Evolutionary conservation across 2,329 filamentous ascomycete species (phyloP).

Genomic region (Fonsecaea nubica): DNA sequence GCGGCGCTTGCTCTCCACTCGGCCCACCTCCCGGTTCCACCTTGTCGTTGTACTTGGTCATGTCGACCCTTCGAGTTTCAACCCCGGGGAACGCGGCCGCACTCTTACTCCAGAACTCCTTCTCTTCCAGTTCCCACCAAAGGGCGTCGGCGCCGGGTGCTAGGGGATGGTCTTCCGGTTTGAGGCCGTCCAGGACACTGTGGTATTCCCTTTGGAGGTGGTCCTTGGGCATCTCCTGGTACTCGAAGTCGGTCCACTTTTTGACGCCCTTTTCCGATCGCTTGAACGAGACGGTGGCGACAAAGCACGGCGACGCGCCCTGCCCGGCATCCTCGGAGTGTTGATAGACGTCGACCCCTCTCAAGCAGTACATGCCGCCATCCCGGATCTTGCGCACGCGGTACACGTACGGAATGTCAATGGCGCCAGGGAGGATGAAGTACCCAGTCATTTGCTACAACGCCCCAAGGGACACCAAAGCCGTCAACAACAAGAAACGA

Average conservation of each 20-base stretch:
- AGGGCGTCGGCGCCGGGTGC: conserved; percentile 48
- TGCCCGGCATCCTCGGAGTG: conserved; percentile 41
- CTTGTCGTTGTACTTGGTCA: conserved; percentile 55
- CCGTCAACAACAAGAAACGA: neutral
- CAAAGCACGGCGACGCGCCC: conserved; percentile 31
- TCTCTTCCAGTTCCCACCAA: conserved; percentile 45
- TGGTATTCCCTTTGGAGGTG: conserved; percentile 44
- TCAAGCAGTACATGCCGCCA: conserved; percentile 59
- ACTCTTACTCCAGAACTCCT: conserved; percentile 41
- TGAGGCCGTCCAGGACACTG: conserved; percentile 43
- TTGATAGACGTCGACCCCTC: conserved; percentile 60
- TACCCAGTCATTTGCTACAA: conserved; percentile 60
- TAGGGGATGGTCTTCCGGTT: conserved; percentile 45
- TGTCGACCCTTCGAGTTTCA: conserved; percentile 60
- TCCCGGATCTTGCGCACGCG: conserved; percentile 59
- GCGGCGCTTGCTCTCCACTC: conserved; percentile 40
- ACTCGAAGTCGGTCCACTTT: conserved; percentile 29
- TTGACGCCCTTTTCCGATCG: conserved; percentile 29
- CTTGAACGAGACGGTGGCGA: conserved; percentile 37
- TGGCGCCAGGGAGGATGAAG: conserved; percentile 57
- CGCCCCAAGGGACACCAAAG: neutral
- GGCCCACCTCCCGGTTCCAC: conserved; percentile 38
- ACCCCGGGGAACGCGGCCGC: conserved; percentile 51
- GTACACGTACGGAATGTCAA: conserved; percentile 59
- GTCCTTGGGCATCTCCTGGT: conserved; percentile 39